These are phyloP conservation scores for Trametes punicea DNA, from an alignment of 768 basidiomycete genomes.

Conservation along the genomic window DNA sequence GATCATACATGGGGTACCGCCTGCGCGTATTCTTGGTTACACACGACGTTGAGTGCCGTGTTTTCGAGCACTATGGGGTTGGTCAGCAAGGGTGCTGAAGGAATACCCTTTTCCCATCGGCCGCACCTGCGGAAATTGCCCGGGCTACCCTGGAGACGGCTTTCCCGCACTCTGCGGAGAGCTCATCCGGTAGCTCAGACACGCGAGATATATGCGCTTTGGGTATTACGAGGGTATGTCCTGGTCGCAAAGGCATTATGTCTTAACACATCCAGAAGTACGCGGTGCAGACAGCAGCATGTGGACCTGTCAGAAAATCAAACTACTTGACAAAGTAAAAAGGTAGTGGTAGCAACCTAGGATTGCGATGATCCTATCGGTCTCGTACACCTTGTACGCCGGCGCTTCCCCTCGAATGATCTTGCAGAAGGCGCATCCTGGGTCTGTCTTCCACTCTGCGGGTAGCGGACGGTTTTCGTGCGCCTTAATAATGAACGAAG, in stretches of 20 bases:
- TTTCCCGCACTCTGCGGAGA: conserved; percentile 55
- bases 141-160: conserved; percentile 59
- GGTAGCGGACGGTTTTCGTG: conserved; percentile 48
- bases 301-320: not conserved
- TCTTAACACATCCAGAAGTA: conserved; percentile 37
- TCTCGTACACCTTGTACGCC: conserved; percentile 54
- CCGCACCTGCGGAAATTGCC: conserved; percentile 58
- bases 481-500: conserved; percentile 68
- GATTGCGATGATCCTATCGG: conserved; percentile 60
- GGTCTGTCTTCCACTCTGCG: conserved; percentile 46
- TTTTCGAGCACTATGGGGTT: conserved; percentile 51
- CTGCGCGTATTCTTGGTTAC: conserved; percentile 81
- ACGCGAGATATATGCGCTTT: conserved; percentile 59
- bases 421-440: conserved; percentile 61
- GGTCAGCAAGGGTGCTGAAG: not conserved
- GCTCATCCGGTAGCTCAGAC: conserved; percentile 60
- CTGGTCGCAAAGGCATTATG: conserved; percentile 62
- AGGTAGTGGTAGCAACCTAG: conserved; percentile 42
- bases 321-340: not conserved
- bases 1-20: conserved; percentile 67
- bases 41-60: conserved; percentile 70
- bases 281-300: no score
- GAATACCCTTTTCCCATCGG: not conserved
- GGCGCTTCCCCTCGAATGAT: conserved; percentile 52
- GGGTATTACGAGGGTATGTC: conserved; percentile 70